Base-by-base conservation (phyloP, 148 eudicot species). In the Silene latifolia region DNA sequence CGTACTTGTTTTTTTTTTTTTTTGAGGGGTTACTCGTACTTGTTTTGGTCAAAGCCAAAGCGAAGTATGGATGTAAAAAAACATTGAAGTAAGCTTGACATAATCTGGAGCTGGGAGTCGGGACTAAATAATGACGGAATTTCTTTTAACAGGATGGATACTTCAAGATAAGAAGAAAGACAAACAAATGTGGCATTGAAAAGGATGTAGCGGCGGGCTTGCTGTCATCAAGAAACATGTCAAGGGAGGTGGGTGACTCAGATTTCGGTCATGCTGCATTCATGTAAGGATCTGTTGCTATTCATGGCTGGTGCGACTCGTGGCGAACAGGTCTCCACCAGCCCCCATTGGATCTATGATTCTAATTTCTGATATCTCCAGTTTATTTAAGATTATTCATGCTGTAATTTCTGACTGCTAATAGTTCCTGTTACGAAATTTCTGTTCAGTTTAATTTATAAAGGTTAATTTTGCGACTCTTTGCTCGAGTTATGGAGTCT, bases 141-240 rank as follows among this genome's bases (percentile, higher is more conserved):
- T 44, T 60, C 19, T 78, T 4, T 66, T 78, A 74, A 39, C 95
- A 93, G 97, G 91, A 93, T 47, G 98, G 98, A 59, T 93, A 88
- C 88, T 93, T 93, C 91, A 89, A 51, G 91, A 93, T 93, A 80
- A 86, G 63, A 76, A 82, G 97, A 80, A 97, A 95, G 76, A 93
- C 97, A 6, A 87, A 93, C 7, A 95, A 93, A 74, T 93, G 98
- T 83, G 90, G 89, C 46, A 89, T 93, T 69, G 98, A 93, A 85
- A 87, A 77, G 0, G 95, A 85, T 32, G 93, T 82, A 29, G 81
- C 80, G 19, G 95, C 90, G 11, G 97, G 98, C 23, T 57, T 89
- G 80, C 95, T 97, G 82, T 91, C 93, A 24, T 14, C 90, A 69
- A 88, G 76, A 63, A 91, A 91, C 77, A 8, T 91, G 74, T 80